Evolutionary conservation across 768 basidiomycete genomes (phyloP).

Genomic region (Russula sp.): DNA sequence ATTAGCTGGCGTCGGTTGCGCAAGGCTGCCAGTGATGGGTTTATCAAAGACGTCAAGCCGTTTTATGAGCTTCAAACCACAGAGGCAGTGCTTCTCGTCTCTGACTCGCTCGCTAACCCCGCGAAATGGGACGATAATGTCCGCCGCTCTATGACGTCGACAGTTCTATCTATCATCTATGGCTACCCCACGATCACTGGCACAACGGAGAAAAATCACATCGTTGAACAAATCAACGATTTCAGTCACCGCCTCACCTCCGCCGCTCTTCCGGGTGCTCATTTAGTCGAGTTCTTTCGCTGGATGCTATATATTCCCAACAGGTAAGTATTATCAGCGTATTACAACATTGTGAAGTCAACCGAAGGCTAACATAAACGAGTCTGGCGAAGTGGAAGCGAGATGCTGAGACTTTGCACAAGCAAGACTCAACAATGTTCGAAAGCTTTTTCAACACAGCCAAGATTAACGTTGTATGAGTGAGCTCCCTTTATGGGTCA

Average conservation of each 20-base stretch:
- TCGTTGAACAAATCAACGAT: not conserved
- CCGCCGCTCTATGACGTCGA: not conserved
- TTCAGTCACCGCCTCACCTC: not conserved
- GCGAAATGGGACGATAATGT: not conserved
- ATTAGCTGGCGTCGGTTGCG: not conserved
- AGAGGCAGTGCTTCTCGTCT: not conserved
- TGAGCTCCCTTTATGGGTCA: not conserved
- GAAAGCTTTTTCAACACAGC: not conserved
- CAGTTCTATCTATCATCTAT: constrained; percentile 2
- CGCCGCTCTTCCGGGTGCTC: constrained; percentile 3
- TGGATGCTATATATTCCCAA: constrained; percentile 13
- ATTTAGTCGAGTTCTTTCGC: constrained; percentile 11
- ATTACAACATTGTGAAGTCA: not conserved
- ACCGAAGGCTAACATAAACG: not conserved
- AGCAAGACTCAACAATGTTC: constrained; percentile 2
- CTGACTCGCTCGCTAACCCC: not conserved
- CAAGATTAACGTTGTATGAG: not conserved
- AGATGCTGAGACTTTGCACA: not conserved
- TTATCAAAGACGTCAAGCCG: not conserved
- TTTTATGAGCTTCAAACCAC: not conserved
- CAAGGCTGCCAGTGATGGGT: not conserved
- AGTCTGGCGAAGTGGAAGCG: constrained; percentile 14
- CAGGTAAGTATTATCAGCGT: not conserved
- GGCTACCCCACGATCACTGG: not conserved
- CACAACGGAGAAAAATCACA: not conserved